Evolutionary conservation across 2,329 filamentous ascomycete species (phyloP).

Genomic region (Nannizzia gypsea): DNA sequence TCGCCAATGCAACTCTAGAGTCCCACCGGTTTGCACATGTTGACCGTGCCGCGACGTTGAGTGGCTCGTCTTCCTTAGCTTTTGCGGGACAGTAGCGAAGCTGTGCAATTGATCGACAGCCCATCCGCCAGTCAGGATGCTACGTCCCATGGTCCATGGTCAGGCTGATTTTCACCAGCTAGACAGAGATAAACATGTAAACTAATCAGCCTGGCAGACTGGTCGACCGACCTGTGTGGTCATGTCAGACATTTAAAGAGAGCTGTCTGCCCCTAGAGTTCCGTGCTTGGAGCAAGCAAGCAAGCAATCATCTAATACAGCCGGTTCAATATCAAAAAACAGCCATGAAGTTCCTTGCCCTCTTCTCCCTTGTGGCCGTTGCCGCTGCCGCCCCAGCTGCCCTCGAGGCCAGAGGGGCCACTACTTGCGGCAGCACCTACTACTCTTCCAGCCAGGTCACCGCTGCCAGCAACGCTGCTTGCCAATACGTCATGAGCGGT

Average conservation of each 20-base stretch:
- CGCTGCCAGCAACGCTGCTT: constrained; percentile 1
- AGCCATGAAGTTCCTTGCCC: constrained; percentile 1
- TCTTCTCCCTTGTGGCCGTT: background rate
- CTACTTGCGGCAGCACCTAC: background rate
- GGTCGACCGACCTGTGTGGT: background rate
- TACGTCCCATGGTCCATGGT: background rate
- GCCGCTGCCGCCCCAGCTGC: background rate
- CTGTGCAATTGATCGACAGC: constrained; percentile 1
- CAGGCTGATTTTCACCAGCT: background rate
- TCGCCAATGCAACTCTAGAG: background rate
- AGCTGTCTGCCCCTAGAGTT: no score
- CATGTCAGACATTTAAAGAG: background rate
- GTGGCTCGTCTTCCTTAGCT: background rate
- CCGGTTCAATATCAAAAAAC: background rate
- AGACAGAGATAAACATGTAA: background rate
- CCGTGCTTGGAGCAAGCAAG: background rate
- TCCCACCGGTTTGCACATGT: background rate
- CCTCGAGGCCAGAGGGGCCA: constrained; percentile 1
- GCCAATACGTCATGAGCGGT: background rate
- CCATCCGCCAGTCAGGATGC: no score
- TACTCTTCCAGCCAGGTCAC: constrained; percentile 1
- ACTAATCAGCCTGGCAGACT: no score
- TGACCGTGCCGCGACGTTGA: background rate
- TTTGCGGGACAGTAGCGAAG: background rate
- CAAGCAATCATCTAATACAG: background rate